phyloP scores from a whole-genome alignment of 768 basidiomycete species.

The Macrocybe gigantea region DNA sequence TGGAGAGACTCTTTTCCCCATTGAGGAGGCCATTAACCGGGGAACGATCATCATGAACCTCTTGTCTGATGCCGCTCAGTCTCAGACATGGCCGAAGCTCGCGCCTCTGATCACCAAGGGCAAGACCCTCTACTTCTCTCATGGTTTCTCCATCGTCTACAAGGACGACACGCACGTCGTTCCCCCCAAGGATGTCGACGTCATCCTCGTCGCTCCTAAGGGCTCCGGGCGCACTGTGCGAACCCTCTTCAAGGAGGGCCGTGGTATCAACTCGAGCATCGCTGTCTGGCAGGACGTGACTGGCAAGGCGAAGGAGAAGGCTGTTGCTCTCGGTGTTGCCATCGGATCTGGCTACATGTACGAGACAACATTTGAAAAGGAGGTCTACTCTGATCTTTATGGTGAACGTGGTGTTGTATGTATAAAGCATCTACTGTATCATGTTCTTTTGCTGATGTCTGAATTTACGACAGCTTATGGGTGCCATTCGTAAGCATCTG shows the following conservation, averaged over 20 bases:
- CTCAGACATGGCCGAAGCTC: slow-evolving; percentile 85
- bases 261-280: slow-evolving; percentile 93
- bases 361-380: slow-evolving; percentile 99
- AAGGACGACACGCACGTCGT: slow-evolving; percentile 94
- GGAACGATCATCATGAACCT: slow-evolving; percentile 99
- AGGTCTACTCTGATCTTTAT: slow-evolving; percentile 98
- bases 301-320: slow-evolving; percentile 97
- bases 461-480: slow-evolving; percentile 68
- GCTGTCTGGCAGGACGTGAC: slow-evolving; percentile 98
- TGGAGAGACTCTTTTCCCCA: slow-evolving; percentile 96
- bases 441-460: not conserved
- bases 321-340: slow-evolving; percentile 88
- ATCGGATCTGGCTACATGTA: slow-evolving; percentile 98
- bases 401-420: slow-evolving; percentile 99
- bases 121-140: slow-evolving; percentile 99
- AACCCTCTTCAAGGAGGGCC: slow-evolving; percentile 99
- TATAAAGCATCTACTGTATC: slow-evolving; percentile 14
- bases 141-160: slow-evolving; percentile 99
- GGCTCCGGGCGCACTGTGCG: slow-evolving; percentile 98
- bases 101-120: slow-evolving; percentile 97
- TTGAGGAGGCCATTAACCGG: slow-evolving; percentile 92
- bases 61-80: slow-evolving; percentile 98
- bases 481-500: slow-evolving; percentile 74
- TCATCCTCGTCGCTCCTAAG: slow-evolving; percentile 98
- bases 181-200: slow-evolving; percentile 91